Percentiles rank a stretch among this genome's conserved stretches.
Conservation (phyloP, 345 rosid genomes). For the Psidium guajava region DNA sequence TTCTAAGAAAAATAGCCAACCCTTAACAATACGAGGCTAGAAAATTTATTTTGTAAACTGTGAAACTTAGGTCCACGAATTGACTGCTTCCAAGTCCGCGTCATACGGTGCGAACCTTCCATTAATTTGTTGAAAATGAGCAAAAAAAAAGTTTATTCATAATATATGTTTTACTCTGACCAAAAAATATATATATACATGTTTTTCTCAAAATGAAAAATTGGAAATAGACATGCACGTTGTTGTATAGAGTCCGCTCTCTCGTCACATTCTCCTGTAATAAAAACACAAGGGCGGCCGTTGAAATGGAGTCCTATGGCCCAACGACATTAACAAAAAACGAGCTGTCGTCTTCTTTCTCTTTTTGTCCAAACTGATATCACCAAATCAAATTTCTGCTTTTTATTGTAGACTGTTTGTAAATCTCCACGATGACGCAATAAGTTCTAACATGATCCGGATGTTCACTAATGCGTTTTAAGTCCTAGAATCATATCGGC, state of each 20-base stretch:
- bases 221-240: background rate
- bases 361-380: background rate
- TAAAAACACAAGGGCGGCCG: background rate
- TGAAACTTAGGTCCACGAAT: background rate
- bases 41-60: background rate
- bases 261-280: background rate
- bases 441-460: background rate
- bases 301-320: background rate
- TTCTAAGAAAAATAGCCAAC: background rate
- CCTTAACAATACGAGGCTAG: background rate
- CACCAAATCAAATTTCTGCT: background rate
- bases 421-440: background rate
- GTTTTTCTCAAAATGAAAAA: background rate
- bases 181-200: background rate
- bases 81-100: background rate
- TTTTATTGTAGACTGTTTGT: background rate
- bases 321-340: background rate
- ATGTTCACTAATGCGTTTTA: background rate
- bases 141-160: background rate
- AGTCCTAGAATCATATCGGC: background rate
- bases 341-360: background rate
- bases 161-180: background rate
- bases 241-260: background rate
- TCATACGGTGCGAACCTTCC: background rate
- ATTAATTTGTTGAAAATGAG: background rate